Conservation (phyloP, 768 basidiomycete genomes). For the Trametes villosa region DNA sequence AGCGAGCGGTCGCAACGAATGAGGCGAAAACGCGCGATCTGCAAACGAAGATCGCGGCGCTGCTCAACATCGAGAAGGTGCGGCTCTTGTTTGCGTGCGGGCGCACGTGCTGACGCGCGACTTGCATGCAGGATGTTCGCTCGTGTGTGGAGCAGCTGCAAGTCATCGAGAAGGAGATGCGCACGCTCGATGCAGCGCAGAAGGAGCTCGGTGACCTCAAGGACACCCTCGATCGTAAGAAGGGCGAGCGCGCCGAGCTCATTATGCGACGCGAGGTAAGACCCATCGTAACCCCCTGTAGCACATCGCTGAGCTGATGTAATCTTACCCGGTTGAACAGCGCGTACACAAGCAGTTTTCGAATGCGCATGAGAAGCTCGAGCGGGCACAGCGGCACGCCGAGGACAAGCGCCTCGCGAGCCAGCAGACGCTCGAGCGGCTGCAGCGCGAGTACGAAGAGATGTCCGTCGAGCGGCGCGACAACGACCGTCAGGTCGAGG, state of each 20-base stretch:
- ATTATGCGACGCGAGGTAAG: slow-evolving; percentile 68
- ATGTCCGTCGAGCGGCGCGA: slow-evolving; percentile 78
- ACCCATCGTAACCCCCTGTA: too few relatives aligned
- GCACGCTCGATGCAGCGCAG: slow-evolving; percentile 62
- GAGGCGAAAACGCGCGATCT: slow-evolving; percentile 81
- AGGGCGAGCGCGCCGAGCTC: slow-evolving; percentile 74
- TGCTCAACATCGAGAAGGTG: slow-evolving; percentile 79
- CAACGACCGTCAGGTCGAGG: slow-evolving; percentile 79
- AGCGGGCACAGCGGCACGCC: slow-evolving; percentile 75
- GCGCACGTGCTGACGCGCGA: neutral
- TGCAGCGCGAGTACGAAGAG: slow-evolving; percentile 79
- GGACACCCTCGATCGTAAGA: slow-evolving; percentile 71
- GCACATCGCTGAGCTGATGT: too few relatives aligned
- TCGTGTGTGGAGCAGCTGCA: slow-evolving; percentile 77
- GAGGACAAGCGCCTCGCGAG: slow-evolving; percentile 80
- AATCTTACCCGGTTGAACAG: too few relatives aligned
- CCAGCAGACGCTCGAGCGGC: slow-evolving; percentile 71
- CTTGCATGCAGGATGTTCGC: slow-evolving; percentile 62
- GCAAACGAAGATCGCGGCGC: slow-evolving; percentile 69
- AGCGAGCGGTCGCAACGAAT: slow-evolving; percentile 61
- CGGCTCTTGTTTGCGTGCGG: neutral
- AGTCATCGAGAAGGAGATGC: slow-evolving; percentile 69
- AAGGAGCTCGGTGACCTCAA: slow-evolving; percentile 71
- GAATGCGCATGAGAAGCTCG: slow-evolving; percentile 84
- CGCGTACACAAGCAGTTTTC: slow-evolving; percentile 79